Base-by-base conservation (phyloP, 2,329 filamentous ascomycete species). In the Stagonosporopsis tanaceti region DNA sequence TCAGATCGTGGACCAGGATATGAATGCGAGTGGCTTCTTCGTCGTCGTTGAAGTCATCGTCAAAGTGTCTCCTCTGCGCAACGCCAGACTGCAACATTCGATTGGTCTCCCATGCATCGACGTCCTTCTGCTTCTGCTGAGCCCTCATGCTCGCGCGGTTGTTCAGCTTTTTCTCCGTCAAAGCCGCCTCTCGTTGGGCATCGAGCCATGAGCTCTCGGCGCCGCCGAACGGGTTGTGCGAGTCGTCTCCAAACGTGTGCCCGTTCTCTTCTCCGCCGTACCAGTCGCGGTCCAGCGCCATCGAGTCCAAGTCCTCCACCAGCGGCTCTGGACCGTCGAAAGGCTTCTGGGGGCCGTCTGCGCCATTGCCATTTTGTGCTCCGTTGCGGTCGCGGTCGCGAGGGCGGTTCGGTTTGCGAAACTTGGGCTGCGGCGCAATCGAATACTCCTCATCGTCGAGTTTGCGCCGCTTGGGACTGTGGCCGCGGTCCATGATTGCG, bases 41-140 rank as follows among this genome's bases (percentile, higher is more conserved):
- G 62, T 99, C 95, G 63, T 96, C 89, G 48, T 89, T 89, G 69
- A 97, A 96, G 71, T 95, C 92, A 45, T 86, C 84, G 24, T 89
- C 88, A 73, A 92, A 87, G 68, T 95, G 91, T 65, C 92, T 83
- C 70, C 94, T 84, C 76, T 99, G 96, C 17, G 95, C 95, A 17
- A 99, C 93, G 54, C 94, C 94, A 20, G 93, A 97, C 1, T 93
- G 95, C 59, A 99, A 84, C 95, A 99, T 98, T 57, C 95, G 91
- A 75, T 99, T 99, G 15, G 94, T 95, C 77, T 99, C 96, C 95
- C 95, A 99, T 0, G 93, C 94, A 77, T 99, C 95, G 40, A 95
- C 93, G 72, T 99, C 95, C 73, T 91, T 93, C 75, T 97, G 92
- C 68, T 93, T 91, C 77, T 97, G 92, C 56, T 92, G 84, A 59